Base-by-base conservation (phyloP, 768 basidiomycete genomes). In the Exidia glandulosa region DNA sequence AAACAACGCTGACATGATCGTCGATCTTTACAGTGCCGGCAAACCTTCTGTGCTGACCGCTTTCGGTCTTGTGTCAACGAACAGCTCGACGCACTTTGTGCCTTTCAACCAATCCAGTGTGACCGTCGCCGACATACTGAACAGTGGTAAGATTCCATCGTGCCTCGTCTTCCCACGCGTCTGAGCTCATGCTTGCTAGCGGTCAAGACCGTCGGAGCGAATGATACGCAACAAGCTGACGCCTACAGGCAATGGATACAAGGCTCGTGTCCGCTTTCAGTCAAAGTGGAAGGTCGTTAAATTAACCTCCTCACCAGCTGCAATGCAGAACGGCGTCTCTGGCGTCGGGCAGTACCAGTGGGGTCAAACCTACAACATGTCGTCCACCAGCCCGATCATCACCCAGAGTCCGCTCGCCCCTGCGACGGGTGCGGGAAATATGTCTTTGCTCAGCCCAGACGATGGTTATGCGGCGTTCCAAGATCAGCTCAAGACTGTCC, bases 21-120 rank as follows among this genome's bases (percentile, higher is more conserved):
- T 29, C 58, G 4, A 29, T 45, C n/a, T 25, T 47, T 45, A 61
- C 58, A 85, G 84, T 32, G 75, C 77, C 32, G 74, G 76, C 29
- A 87, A 86, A 64, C 86, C 86, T 3, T 66, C 77, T 10, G 64
- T 75, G 3, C 67, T 85, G 33, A 79, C 76, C 33, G 80, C 73
- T 1, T 84, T 87, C 57, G 86, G 86, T 73, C 72, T 87, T 52
- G 82, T 87, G 25, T 83, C 84, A 0, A 77, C 81, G 62, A 59
- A 66, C 36, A 84, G 81, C 69, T 68, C 78, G 0, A 72, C 76
- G 19, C 67, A 69, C 63, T 88, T 83, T 59, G 81, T 83, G 5
- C 84, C 85, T 1, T 87, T 87, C 74, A 83, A 87, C 65, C 69
- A 70, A 36, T 75, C 79, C n/a, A 36, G 19, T 56, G 56, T 33